These are phyloP conservation scores for Macrocystidia cucumis DNA, from an alignment of 1,284 basidiomycete species.

Conservation along the genomic window DNA sequence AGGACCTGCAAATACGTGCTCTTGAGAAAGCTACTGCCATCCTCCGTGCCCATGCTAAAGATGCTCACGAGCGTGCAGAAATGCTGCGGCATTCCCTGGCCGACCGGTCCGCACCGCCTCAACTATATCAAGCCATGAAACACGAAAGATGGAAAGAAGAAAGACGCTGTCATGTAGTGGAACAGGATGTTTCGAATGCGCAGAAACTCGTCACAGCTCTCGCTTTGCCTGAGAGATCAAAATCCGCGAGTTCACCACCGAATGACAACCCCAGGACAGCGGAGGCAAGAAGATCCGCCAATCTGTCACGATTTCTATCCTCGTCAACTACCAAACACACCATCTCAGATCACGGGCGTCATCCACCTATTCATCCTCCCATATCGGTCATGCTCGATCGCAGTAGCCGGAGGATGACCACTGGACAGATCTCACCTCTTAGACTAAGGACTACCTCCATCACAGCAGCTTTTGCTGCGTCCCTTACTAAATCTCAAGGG, in stretches of 20 bases:
- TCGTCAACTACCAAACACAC: constrained; percentile 22
- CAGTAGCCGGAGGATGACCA: constrained; percentile 23
- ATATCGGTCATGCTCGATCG: constrained; percentile 17
- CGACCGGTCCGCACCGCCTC: constrained; percentile 27
- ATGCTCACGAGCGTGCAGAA: constrained; percentile 32
- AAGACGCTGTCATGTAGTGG: constrained; percentile 26
- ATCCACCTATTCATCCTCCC: constrained; percentile 13
- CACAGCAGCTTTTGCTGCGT: constrained; percentile 13
- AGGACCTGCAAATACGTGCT: constrained; percentile 37
- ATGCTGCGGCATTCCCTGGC: constrained; percentile 31
- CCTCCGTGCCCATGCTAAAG: constrained; percentile 35
- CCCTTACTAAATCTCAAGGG: constrained; percentile 18
- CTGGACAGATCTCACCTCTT: constrained; percentile 25
- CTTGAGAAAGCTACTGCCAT: constrained; percentile 33
- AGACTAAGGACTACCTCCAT: constrained; percentile 22
- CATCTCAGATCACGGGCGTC: constrained; percentile 13
- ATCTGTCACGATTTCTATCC: constrained; percentile 31
- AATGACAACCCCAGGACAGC: neutral
- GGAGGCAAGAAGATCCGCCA: constrained; percentile 19
- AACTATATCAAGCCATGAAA: constrained; percentile 26
- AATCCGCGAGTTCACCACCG: neutral
- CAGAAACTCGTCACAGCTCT: constrained; percentile 15
- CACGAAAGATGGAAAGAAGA: constrained; percentile 45
- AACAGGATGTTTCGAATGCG: constrained; percentile 25
- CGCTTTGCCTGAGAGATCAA: constrained; percentile 3